Evolutionary conservation across 768 basidiomycete genomes (phyloP).

Genomic region (Suillus spraguei): DNA sequence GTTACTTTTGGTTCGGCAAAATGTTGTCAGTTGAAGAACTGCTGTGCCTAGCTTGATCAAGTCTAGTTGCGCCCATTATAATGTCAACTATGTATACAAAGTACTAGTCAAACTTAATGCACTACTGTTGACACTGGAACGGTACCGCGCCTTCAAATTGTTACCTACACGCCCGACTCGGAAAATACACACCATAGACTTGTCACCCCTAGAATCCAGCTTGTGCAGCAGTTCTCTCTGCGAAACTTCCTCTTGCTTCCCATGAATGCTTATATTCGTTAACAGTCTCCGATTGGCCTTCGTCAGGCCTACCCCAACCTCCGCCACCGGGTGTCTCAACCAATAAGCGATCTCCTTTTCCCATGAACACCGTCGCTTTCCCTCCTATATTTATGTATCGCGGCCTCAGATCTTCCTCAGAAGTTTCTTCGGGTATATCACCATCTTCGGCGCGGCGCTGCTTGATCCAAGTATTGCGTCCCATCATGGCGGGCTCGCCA

Average conservation of each 20-base stretch:
- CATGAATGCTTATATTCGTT: conserved; percentile 44
- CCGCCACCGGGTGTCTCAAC: conserved; percentile 93
- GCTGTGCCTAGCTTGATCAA: background rate
- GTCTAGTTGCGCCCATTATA: background rate
- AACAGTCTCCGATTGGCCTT: conserved; percentile 15
- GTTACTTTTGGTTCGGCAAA: background rate
- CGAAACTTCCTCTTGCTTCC: conserved; percentile 75
- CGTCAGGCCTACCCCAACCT: conserved; percentile 64
- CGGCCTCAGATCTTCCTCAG: conserved; percentile 33
- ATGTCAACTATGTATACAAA: background rate
- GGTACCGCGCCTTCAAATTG: background rate
- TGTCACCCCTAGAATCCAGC: conserved; percentile 50
- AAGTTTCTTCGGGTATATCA: conserved; percentile 50
- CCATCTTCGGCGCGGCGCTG: conserved; percentile 65
- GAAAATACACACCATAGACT: background rate
- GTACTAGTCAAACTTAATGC: background rate
- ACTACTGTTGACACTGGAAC: background rate
- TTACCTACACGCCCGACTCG: background rate
- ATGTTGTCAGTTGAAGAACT: background rate
- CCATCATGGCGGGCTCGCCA: conserved; percentile 68
- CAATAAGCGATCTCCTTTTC: conserved; percentile 78
- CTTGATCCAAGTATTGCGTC: conserved; percentile 90
- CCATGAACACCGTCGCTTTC: conserved; percentile 86
- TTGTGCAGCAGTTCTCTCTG: conserved; percentile 63
- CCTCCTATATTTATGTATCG: conserved; percentile 86